Conservation (phyloP, 331 rosid species). For the Saraca asoca region DNA sequence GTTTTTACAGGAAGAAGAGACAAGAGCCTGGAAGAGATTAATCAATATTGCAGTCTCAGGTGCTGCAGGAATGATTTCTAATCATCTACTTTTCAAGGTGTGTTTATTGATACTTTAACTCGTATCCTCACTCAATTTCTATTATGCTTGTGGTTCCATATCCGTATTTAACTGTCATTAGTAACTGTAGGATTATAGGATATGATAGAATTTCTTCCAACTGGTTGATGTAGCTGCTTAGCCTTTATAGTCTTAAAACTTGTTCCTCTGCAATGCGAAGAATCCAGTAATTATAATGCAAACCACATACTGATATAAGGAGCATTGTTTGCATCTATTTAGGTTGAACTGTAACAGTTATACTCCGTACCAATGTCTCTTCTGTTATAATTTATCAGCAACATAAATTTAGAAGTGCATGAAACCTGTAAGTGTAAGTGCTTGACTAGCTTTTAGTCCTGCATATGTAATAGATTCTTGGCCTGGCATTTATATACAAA, state of each 20-base stretch:
- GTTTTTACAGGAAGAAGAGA: conserved; percentile 86
- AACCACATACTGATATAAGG: not conserved
- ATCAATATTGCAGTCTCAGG: conserved; percentile 94
- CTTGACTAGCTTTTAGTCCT: not conserved
- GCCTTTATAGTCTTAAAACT: not conserved
- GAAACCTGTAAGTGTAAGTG: not conserved
- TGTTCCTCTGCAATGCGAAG: not conserved
- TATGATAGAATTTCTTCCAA: conserved; percentile 9
- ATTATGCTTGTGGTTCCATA: conserved; percentile 5
- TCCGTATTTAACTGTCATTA: not conserved
- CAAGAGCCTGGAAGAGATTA: conserved; percentile 84
- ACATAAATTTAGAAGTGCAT: too few species aligned
- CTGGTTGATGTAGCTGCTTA: not conserved
- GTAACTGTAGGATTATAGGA: conserved; percentile 3
- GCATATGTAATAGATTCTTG: too few species aligned
- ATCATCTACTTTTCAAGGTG: conserved; percentile 94
- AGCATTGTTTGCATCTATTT: not conserved
- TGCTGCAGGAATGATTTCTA: conserved; percentile 98
- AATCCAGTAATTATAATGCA: conserved; percentile 3
- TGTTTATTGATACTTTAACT: conserved; percentile 7
- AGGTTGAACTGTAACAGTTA: not conserved
- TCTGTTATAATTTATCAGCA: not conserved
- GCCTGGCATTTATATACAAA: too few species aligned
- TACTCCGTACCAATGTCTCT: not conserved
- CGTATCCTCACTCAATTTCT: not conserved